Evolutionary conservation across 768 basidiomycete genomes (phyloP).

Genomic region (Kwoniella bestiolae): DNA sequence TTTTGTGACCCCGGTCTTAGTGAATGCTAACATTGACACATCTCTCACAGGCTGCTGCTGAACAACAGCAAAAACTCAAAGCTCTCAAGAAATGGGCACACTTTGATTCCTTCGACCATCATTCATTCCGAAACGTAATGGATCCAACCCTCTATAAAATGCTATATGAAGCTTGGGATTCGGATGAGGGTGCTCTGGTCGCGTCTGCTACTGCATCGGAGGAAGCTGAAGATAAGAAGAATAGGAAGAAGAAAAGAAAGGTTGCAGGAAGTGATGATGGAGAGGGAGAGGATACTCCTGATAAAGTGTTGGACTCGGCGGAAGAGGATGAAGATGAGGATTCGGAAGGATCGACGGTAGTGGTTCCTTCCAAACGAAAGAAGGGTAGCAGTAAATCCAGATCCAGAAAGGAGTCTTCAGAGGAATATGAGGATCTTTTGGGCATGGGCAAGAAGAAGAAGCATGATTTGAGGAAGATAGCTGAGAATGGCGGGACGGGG

Average conservation of each 20-base stretch:
- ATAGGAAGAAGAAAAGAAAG: constrained; percentile 26
- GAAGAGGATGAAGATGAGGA: constrained; percentile 23
- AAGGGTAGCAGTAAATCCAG: not conserved
- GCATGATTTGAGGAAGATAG: constrained; percentile 47
- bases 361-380: constrained; percentile 15
- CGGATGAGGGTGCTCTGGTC: not conserved
- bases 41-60: constrained; percentile 37
- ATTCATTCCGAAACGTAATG: constrained; percentile 29
- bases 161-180: constrained; percentile 34
- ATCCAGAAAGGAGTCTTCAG: constrained; percentile 4
- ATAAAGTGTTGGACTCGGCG: constrained; percentile 17
- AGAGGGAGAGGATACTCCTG: not conserved
- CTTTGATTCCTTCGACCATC: constrained; percentile 42
- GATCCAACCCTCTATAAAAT: constrained; percentile 48
- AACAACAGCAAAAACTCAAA: constrained; percentile 54
- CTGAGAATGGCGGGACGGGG: constrained; percentile 36
- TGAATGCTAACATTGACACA: not conserved
- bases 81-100: constrained; percentile 56
- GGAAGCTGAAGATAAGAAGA: not conserved
- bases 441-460: constrained; percentile 23
- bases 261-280: constrained; percentile 2
- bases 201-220: not conserved
- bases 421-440: constrained; percentile 3
- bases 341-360: constrained; percentile 2
- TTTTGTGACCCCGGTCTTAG: too few relatives aligned